Evolutionary conservation across 1,139 yeast species (phyloP).

Genomic region (Suhomyces atakaporum): DNA sequence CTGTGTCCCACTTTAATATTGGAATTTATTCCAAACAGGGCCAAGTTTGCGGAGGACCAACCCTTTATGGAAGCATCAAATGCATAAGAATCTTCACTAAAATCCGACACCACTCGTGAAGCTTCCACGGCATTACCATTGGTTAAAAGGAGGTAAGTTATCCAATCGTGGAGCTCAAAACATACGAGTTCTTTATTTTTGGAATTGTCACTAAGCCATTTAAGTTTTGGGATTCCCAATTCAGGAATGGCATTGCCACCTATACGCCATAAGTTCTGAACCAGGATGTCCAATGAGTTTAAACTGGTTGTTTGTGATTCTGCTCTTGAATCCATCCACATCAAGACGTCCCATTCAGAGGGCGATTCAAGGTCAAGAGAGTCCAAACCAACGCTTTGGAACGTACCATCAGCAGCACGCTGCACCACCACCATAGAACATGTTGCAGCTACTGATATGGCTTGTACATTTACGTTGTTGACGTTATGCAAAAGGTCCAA

Average conservation of each 20-base stretch:
- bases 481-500: slow-evolving; percentile 3
- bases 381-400: slow-evolving; percentile 2
- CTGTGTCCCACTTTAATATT: slow-evolving; percentile 11
- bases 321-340: slow-evolving; percentile 64
- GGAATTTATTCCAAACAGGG: slow-evolving; percentile 21
- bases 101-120: background rate
- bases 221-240: slow-evolving; percentile 57
- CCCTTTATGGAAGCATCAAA: slow-evolving; percentile 62
- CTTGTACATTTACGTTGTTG: slow-evolving; percentile 1
- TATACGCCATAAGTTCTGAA: too few relatives aligned
- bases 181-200: slow-evolving; percentile 31
- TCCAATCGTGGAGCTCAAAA: slow-evolving; percentile 56
- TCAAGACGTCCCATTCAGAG: slow-evolving; percentile 39
- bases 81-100: slow-evolving; percentile 22
- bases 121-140: slow-evolving; percentile 26
- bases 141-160: slow-evolving; percentile 39
- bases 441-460: slow-evolving; percentile 46
- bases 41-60: slow-evolving; percentile 35
- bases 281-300: too few relatives aligned
- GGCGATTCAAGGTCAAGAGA: slow-evolving; percentile 1
- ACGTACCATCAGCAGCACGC: slow-evolving; percentile 17
- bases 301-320: slow-evolving; percentile 31
- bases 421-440: slow-evolving; percentile 53
- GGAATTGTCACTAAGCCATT: slow-evolving; percentile 33
- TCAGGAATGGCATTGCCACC: slow-evolving; percentile 57